A percentile compares a stretch with the other conserved stretches of the same genome.
Conservation (phyloP, 139 green algal genomes). For the Nannochloris sp. region DNA sequence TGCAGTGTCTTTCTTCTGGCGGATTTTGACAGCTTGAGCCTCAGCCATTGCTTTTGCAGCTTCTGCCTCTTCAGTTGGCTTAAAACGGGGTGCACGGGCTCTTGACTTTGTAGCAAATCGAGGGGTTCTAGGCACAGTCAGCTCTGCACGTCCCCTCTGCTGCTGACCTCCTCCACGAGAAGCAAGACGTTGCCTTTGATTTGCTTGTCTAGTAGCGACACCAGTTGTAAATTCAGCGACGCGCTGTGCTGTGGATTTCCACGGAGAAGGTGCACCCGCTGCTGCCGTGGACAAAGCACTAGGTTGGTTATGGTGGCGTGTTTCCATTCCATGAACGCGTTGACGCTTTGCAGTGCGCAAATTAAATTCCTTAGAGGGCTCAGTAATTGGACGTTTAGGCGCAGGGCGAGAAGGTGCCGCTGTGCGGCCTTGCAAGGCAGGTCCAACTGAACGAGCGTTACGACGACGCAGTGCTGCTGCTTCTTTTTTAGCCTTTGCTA, state of each 20-base stretch:
- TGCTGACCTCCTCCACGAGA: slow-evolving; percentile 1
- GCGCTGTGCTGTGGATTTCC: slow-evolving; percentile 24
- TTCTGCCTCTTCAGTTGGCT: slow-evolving; percentile 49
- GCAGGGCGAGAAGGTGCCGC: slow-evolving; percentile 2
- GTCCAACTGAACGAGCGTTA: slow-evolving; percentile 32
- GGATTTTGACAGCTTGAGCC: slow-evolving; percentile 46
- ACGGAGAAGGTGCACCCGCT: neutral
- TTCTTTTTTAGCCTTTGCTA: slow-evolving; percentile 22
- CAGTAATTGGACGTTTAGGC: slow-evolving; percentile 6
- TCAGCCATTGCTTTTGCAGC: slow-evolving; percentile 39
- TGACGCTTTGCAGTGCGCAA: slow-evolving; percentile 38
- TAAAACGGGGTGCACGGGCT: slow-evolving; percentile 31
- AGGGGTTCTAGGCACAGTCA: slow-evolving; percentile 21
- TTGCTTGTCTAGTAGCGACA: neutral
- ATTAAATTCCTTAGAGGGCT: slow-evolving; percentile 24
- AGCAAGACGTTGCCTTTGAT: neutral
- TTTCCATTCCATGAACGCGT: slow-evolving; percentile 24
- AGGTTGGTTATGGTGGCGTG: too few relatives aligned
- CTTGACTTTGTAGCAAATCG: slow-evolving; percentile 36
- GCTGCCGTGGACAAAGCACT: neutral
- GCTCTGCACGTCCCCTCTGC: neutral
- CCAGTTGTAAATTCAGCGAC: slow-evolving; percentile 10
- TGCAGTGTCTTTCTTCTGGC: slow-evolving; percentile 25
- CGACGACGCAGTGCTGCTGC: neutral
- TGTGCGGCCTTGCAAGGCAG: slow-evolving; percentile 6